These are phyloP conservation scores for Paramecium caudatum DNA, from an alignment of 73 alveolate species.

Conservation along the genomic window DNA sequence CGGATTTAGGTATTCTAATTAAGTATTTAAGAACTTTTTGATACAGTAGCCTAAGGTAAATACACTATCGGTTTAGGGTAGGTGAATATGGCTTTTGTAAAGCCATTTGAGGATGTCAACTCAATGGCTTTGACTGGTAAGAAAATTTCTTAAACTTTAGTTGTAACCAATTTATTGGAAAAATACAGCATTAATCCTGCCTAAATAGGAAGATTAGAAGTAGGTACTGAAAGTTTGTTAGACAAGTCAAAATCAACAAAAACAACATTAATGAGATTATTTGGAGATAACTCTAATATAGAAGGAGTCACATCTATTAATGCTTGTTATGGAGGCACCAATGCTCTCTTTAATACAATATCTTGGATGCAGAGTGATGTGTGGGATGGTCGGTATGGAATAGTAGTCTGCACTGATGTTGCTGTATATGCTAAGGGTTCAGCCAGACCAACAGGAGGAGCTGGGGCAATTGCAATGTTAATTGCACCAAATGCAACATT, in stretches of 20 bases:
- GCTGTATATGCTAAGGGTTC: slow-evolving; percentile 98
- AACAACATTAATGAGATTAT: slow-evolving; percentile 96
- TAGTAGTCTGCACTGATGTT: slow-evolving; percentile 96
- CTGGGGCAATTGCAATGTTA: slow-evolving; percentile 95
- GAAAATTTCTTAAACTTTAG: slow-evolving; percentile 7
- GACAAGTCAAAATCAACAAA: slow-evolving; percentile 98
- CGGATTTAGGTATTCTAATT: slow-evolving; percentile 82
- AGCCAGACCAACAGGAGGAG: slow-evolving; percentile 99
- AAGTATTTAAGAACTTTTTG: slow-evolving; percentile 84
- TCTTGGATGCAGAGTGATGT: slow-evolving; percentile 94
- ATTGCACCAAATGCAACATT: slow-evolving; percentile 96
- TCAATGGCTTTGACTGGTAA: slow-evolving; percentile 91
- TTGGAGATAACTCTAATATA: slow-evolving; percentile 87
- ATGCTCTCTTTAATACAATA: slow-evolving; percentile 96
- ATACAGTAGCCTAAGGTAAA: slow-evolving; percentile 94
- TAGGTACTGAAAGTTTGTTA: slow-evolving; percentile 98
- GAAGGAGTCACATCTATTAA: slow-evolving; percentile 98
- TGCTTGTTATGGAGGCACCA: slow-evolving; percentile 99
- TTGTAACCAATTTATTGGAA: slow-evolving; percentile 88
- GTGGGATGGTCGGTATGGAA: slow-evolving; percentile 97
- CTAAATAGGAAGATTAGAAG: slow-evolving; percentile 97
- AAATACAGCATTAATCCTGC: slow-evolving; percentile 89
- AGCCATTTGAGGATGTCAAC: slow-evolving; percentile 98
- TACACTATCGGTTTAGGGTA: slow-evolving; percentile 98
- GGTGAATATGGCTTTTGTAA: slow-evolving; percentile 91